These are phyloP conservation scores for Heritiera littoralis DNA, from an alignment of 345 rosid species.

Conservation along the genomic window DNA sequence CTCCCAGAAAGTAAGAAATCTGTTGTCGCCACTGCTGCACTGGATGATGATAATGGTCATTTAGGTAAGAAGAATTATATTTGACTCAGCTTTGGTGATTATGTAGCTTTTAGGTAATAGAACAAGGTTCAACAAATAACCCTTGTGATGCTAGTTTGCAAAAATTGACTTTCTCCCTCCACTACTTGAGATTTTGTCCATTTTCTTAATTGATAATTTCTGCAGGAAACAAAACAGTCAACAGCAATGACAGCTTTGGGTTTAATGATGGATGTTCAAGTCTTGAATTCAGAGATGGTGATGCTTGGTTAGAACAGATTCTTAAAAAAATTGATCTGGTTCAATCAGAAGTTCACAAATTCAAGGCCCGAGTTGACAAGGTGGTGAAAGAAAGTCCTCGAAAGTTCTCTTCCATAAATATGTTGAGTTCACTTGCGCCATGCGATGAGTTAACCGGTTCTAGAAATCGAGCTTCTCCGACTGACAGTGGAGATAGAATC, in stretches of 20 bases:
- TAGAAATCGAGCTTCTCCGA: constrained; percentile 40
- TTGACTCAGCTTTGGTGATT: not conserved
- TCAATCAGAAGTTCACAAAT: constrained; percentile 47
- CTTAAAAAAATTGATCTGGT: constrained; percentile 65
- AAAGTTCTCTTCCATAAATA: constrained; percentile 56
- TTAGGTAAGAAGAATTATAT: constrained; percentile 36
- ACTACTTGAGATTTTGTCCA: constrained; percentile 1
- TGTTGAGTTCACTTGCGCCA: constrained; percentile 45
- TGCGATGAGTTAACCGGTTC: constrained; percentile 26
- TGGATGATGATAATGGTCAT: constrained; percentile 49
- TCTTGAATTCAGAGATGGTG: constrained; percentile 47
- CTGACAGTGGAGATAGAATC: constrained; percentile 42
- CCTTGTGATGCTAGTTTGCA: constrained; percentile 2
- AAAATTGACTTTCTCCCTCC: constrained; percentile 8
- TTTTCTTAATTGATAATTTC: constrained; percentile 21
- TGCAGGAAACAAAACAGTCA: constrained; percentile 42
- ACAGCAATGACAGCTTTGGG: constrained; percentile 38
- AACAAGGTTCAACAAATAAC: constrained; percentile 7
- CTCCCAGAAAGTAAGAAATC: constrained; percentile 55
- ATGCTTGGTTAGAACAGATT: constrained; percentile 43
- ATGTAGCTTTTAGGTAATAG: not conserved
- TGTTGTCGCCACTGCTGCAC: constrained; percentile 40
- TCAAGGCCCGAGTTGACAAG: constrained; percentile 63
- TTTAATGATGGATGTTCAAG: constrained; percentile 43
- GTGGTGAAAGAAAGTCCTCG: constrained; percentile 60